These are phyloP conservation scores for Hysterium pulicare DNA, from an alignment of 2,329 filamentous ascomycete species.

Conservation along the genomic window DNA sequence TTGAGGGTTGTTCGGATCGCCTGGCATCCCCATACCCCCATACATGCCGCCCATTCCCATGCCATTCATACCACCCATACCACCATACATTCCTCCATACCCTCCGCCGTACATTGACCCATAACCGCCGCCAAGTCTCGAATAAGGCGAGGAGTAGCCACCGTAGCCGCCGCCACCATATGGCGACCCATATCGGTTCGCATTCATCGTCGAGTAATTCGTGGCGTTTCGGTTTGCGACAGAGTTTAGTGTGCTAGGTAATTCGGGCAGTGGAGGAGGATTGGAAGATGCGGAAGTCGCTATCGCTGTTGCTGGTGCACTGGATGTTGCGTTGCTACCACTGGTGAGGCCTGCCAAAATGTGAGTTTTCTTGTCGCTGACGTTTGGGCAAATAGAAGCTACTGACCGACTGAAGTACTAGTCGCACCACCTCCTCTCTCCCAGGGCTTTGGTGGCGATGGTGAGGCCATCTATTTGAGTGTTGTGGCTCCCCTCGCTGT, in stretches of 20 bases:
- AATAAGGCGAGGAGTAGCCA: slow-evolving; percentile 55
- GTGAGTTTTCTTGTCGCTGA: slow-evolving; percentile 9
- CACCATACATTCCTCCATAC: slow-evolving; percentile 40
- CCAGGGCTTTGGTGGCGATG: slow-evolving; percentile 96
- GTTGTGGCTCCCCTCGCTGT: slow-evolving; percentile 20
- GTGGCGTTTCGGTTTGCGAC: slow-evolving; percentile 86
- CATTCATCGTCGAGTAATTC: slow-evolving; percentile 67
- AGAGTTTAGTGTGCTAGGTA: slow-evolving; percentile 72
- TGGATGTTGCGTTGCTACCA: slow-evolving; percentile 39
- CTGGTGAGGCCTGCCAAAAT: slow-evolving; percentile 32
- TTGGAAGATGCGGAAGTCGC: slow-evolving; percentile 36
- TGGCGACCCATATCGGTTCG: slow-evolving; percentile 52
- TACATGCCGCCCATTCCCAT: slow-evolving; percentile 44
- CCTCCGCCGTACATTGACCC: slow-evolving; percentile 35
- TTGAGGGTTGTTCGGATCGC: slow-evolving; percentile 78
- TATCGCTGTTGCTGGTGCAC: slow-evolving; percentile 44
- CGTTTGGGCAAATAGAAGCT: slow-evolving; percentile 6
- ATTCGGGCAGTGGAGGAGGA: slow-evolving; percentile 71
- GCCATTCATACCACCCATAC: slow-evolving; percentile 39
- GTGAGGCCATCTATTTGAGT: slow-evolving; percentile 50
- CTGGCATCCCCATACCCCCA: slow-evolving; percentile 48
- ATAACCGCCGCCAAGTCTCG: slow-evolving; percentile 46
- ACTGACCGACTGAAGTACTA: slow-evolving; percentile 38
- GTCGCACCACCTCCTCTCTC: slow-evolving; percentile 68
- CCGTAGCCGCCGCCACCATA: slow-evolving; percentile 50